Percentiles rank a stretch among this genome's conserved stretches.
Evolutionary conservation across 148 eudicot species (phyloP).

Genomic region (Heliamphora exappendiculata): DNA sequence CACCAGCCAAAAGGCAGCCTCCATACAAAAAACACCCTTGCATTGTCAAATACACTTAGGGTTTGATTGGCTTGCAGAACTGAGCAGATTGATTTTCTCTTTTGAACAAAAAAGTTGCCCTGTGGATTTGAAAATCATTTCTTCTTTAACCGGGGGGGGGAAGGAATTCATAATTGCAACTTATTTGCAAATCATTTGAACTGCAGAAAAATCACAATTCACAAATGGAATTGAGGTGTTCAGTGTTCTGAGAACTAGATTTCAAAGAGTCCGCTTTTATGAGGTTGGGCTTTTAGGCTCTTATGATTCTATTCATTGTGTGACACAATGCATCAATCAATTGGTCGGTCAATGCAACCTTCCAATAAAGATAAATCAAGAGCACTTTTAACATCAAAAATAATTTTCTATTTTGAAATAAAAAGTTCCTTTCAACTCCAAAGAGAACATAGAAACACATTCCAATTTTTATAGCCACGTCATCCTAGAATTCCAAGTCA

Average conservation of each 20-base stretch:
- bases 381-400: background rate
- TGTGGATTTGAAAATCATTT: too few relatives aligned
- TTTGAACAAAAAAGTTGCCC: too few relatives aligned
- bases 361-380: background rate
- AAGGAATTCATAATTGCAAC: too few relatives aligned
- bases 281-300: background rate
- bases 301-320: background rate
- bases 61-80: too few relatives aligned
- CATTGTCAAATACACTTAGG: too few relatives aligned
- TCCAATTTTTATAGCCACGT: background rate
- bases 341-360: background rate
- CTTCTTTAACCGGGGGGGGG: too few relatives aligned
- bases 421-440: background rate
- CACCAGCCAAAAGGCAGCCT: too few relatives aligned
- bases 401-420: background rate
- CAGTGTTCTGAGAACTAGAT: background rate
- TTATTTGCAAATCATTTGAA: background rate
- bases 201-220: background rate
- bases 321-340: background rate
- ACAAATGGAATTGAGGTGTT: background rate
- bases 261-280: background rate
- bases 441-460: background rate
- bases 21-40: too few relatives aligned
- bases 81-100: too few relatives aligned
- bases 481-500: background rate